Percentiles rank a stretch among this genome's conserved stretches.
Evolutionary conservation across 1,139 yeast genomes (phyloP).

Genomic region (Suhomyces panamericanus): DNA sequence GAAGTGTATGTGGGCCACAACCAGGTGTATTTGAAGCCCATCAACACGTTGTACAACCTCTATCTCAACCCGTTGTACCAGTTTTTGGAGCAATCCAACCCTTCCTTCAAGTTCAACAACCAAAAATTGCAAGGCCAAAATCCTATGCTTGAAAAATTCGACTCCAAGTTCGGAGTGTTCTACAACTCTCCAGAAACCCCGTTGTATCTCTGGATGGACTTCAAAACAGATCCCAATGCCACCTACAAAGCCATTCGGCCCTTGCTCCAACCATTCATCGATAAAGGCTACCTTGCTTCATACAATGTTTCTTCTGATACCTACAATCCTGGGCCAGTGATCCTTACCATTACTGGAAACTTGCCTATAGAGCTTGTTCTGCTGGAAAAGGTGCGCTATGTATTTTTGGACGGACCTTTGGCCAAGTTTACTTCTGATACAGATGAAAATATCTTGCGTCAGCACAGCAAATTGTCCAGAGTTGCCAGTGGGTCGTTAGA

Average conservation of each 20-base stretch:
- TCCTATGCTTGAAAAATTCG: conserved; percentile 18
- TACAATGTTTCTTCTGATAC: conserved; percentile 29
- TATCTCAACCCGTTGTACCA: conserved; percentile 55
- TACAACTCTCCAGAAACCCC: conserved; percentile 43
- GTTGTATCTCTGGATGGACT: conserved; percentile 44
- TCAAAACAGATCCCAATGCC: conserved; percentile 37
- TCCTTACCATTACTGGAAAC: conserved; percentile 44
- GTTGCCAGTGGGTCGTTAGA: conserved; percentile 40
- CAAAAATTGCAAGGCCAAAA: background rate
- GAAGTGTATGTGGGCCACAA: conserved; percentile 71
- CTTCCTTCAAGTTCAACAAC: conserved; percentile 19
- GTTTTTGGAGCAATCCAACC: conserved; percentile 50
- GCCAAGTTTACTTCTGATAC: conserved; percentile 19
- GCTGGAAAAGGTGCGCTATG: conserved; percentile 30
- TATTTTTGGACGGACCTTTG: conserved; percentile 44
- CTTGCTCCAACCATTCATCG: conserved; percentile 34
- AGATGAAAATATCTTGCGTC: conserved; percentile 16
- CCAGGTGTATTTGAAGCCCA: conserved; percentile 42
- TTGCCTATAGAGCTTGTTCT: conserved; percentile 34
- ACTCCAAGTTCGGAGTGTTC: conserved; percentile 33
- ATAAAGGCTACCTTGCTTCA: conserved; percentile 34
- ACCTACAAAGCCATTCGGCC: conserved; percentile 35
- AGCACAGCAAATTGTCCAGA: conserved; percentile 29
- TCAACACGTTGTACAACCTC: conserved; percentile 48
- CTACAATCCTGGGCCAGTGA: conserved; percentile 37